Conservation (phyloP, 1,284 basidiomycete species). For the Testicularia cyperi region DNA sequence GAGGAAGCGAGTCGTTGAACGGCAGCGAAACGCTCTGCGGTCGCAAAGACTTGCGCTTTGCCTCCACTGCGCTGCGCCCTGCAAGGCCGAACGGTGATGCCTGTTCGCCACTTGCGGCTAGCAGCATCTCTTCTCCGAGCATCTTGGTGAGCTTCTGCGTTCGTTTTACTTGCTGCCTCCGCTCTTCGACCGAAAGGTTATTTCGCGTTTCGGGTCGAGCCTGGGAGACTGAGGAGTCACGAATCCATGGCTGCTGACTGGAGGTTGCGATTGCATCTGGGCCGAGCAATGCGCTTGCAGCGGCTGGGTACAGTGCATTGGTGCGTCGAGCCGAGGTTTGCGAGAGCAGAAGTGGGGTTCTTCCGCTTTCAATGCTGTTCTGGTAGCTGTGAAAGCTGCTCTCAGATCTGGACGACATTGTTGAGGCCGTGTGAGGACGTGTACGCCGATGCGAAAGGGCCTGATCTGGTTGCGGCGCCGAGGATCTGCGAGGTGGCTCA, state of each 20-base stretch:
- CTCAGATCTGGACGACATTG: slow-evolving; percentile 20
- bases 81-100: too few species aligned
- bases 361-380: slow-evolving; percentile 29
- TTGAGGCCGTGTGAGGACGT: slow-evolving; percentile 30
- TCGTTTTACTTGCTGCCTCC: slow-evolving; percentile 34
- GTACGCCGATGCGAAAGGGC: too few species aligned
- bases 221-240: neutral
- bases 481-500: too few species aligned
- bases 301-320: too few species aligned
- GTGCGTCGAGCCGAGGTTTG: too few species aligned
- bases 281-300: slow-evolving; percentile 3
- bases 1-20: too few species aligned
- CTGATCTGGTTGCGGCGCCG: too few species aligned
- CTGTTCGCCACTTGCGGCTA: slow-evolving; percentile 7
- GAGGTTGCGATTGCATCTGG: slow-evolving; percentile 7
- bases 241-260: neutral
- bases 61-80: too few species aligned
- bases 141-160: slow-evolving; percentile 43
- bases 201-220: slow-evolving; percentile 28
- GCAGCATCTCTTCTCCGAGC: slow-evolving; percentile 44
- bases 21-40: too few species aligned
- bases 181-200: slow-evolving; percentile 24
- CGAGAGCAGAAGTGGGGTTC: slow-evolving; percentile 22
- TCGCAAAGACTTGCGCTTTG: too few species aligned
- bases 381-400: slow-evolving; percentile 26